These are phyloP conservation scores for Eucommia ulmoides DNA, from an alignment of 257 asterid species.

Conservation along the genomic window DNA sequence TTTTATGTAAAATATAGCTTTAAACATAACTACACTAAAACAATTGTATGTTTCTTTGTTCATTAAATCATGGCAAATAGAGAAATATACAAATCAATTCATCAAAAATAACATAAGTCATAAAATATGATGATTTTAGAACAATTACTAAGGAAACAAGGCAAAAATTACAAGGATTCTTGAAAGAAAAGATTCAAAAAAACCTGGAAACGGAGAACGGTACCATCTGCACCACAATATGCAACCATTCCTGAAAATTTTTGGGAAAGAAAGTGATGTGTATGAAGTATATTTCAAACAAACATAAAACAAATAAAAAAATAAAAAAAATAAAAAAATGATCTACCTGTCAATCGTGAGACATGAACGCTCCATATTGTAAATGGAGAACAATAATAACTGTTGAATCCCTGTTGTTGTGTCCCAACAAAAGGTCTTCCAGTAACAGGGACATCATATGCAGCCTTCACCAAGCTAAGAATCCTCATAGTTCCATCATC, in stretches of 20 bases:
- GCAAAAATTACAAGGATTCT: no score
- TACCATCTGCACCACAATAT: constrained; percentile 83
- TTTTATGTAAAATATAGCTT: no score
- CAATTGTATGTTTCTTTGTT: no score
- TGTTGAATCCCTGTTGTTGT: constrained; percentile 44
- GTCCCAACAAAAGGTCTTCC: constrained; percentile 37
- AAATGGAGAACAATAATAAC: constrained; percentile 45
- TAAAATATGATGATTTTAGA: no score
- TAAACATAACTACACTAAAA: no score
- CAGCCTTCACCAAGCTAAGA: constrained; percentile 46
- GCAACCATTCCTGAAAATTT: constrained; percentile 71
- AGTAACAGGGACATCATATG: constrained; percentile 46
- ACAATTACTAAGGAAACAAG: no score
- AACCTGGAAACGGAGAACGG: constrained; percentile 68
- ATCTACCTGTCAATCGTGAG: constrained; percentile 57
- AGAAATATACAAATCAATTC: no score
- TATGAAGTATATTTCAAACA: no score
- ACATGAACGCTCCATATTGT: constrained; percentile 73
- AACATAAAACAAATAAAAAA: no score
- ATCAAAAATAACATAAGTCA: no score
- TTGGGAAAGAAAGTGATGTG: no score
- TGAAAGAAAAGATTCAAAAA: constrained; percentile 5
- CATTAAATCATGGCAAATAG: no score
- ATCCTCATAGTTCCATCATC: constrained; percentile 81
- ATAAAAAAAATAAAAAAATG: constrained; percentile 1